phyloP scores from a whole-genome alignment of 805 yeast species.

The Spathaspora gorwiae region DNA sequence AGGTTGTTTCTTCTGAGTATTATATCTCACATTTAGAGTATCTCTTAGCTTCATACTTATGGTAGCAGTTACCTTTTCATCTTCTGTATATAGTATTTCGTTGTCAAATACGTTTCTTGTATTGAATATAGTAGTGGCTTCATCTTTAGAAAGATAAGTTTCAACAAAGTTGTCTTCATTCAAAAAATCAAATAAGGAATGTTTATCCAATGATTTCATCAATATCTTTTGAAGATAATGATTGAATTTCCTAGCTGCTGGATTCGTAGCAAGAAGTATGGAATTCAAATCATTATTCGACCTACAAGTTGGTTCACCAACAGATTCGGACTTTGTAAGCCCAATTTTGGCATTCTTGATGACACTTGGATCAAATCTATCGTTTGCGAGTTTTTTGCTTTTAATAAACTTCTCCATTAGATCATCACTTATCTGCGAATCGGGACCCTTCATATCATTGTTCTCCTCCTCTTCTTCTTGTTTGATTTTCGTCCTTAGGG shows the following conservation, averaged over 20 bases:
- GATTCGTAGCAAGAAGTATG: conserved; percentile 24
- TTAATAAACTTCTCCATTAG: conserved; percentile 31
- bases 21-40: conserved; percentile 19
- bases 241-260: conserved; percentile 26
- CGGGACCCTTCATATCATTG: background rate
- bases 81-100: conserved; percentile 1
- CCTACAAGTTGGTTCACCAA: background rate
- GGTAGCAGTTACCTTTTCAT: conserved; percentile 8
- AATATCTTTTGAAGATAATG: conserved; percentile 21
- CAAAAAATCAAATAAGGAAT: conserved; percentile 16
- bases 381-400: conserved; percentile 17
- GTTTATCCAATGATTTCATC: conserved; percentile 14
- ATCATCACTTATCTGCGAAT: conserved; percentile 2
- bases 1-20: conserved; percentile 17
- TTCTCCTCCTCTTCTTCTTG: conserved; percentile 6
- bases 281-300: conserved; percentile 5
- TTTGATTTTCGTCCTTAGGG: background rate
- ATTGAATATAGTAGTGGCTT: conserved; percentile 27
- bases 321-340: conserved; percentile 9
- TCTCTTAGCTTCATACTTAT: conserved; percentile 14
- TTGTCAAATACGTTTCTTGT: conserved; percentile 20
- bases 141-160: conserved; percentile 13
- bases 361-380: background rate
- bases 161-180: conserved; percentile 21
- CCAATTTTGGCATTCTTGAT: conserved; percentile 14